A percentile compares a stretch with the other conserved stretches of the same genome.
phyloP scores from a whole-genome alignment of 202 grass and related monocot genomes.

The Panicum hallii region DNA sequence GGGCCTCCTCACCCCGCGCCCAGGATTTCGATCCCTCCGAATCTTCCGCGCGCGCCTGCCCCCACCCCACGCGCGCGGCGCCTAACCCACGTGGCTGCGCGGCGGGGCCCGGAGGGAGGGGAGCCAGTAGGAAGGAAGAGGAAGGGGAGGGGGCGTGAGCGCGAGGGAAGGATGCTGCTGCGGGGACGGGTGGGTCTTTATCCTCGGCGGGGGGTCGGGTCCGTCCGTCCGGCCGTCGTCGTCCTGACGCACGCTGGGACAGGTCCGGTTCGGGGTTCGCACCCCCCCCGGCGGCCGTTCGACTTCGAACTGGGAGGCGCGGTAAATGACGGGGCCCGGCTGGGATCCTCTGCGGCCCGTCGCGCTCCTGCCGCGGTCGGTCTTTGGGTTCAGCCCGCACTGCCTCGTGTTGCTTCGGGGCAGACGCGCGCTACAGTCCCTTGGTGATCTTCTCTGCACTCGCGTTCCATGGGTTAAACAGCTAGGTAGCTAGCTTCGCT shows the following conservation, averaged over 20 bases:
- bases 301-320: slow-evolving; percentile 4
- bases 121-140: neutral
- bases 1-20: too few species aligned
- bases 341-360: neutral
- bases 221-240: neutral
- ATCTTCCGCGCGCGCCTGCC: slow-evolving; percentile 9
- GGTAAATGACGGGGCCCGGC: neutral
- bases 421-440: too few species aligned
- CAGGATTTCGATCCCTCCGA: too few species aligned
- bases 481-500: too few species aligned
- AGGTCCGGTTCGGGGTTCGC: neutral
- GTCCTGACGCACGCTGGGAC: neutral
- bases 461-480: too few species aligned
- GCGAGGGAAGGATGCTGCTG: too few species aligned
- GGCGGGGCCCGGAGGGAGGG: neutral
- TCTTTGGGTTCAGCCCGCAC: too few species aligned
- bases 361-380: too few species aligned
- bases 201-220: slow-evolving; percentile 5
- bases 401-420: too few species aligned
- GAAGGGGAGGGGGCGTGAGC: too few species aligned
- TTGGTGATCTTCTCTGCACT: too few species aligned
- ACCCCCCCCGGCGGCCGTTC: neutral
- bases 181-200: neutral
- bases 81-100: neutral
- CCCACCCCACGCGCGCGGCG: neutral